Percentiles rank a stretch among this genome's conserved stretches.
These are phyloP conservation scores for Backusella circina DNA, from an alignment of 192 early-diverging fungal genomes.

Conservation along the genomic window DNA sequence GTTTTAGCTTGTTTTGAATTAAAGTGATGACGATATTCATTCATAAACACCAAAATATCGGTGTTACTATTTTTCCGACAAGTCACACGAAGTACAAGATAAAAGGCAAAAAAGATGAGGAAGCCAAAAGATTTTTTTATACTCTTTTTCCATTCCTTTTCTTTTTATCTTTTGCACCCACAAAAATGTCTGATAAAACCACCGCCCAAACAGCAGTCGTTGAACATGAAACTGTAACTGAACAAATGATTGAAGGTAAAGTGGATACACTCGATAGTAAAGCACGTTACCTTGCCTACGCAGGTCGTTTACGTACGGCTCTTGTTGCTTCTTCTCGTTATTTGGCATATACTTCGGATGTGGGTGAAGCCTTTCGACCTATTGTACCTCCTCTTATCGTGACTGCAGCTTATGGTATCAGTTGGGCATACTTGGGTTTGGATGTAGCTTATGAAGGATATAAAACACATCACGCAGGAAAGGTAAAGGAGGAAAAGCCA, in stretches of 20 bases:
- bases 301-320: conserved; percentile 42
- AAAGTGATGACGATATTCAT: neutral
- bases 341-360: conserved; percentile 65
- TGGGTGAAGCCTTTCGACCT: conserved; percentile 69
- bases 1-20: neutral
- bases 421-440: conserved; percentile 57
- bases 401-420: conserved; percentile 56
- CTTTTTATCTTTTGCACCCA: neutral
- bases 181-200: neutral
- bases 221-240: conserved; percentile 1
- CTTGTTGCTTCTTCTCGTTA: conserved; percentile 45
- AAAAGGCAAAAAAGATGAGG: neutral
- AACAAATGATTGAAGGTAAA: conserved; percentile 32
- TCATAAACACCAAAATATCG: neutral
- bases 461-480: conserved; percentile 49
- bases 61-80: neutral
- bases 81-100: neutral
- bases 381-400: conserved; percentile 52
- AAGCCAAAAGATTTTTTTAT: neutral
- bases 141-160: neutral
- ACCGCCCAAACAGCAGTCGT: neutral
- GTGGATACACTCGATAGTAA: conserved; percentile 43
- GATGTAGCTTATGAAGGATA: conserved; percentile 61
- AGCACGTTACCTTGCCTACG: conserved; percentile 53
- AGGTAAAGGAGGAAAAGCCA: conserved; percentile 9